Evolutionary conservation across 2,329 filamentous ascomycete genomes (phyloP), one percentile per base, ranked within the genome.

Genomic region (Kalmusia sp.): DNA sequence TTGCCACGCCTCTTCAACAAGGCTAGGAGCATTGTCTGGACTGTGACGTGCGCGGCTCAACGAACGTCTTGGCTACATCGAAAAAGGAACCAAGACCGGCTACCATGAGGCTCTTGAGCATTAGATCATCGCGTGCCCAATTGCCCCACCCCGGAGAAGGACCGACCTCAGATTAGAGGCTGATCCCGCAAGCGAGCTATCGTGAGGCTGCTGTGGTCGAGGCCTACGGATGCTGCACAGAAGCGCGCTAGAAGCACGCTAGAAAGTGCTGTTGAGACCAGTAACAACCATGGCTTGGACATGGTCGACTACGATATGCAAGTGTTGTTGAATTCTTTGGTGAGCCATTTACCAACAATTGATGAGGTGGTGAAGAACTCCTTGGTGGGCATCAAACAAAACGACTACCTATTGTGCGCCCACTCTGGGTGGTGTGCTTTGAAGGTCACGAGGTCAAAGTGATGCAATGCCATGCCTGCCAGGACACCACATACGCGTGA

Each of bases 171-270:
- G 12, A 7, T 17, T n/a, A 44, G 41, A n/a, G 41, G 17, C 40
- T 12, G 19, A 31, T 33, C 5, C 41, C 11, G 41, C 41, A 44
- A 11, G 19, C 17, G 28, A 30, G 12, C 41, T 22, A 44, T 43
- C 41, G 8, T 46, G 43, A 37, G 43, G 43, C 30, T 28, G 21
- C 31, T 12, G 31, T 46, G 31, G 31, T 37, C 43, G 31, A 46
- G 43, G 43, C 43, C 43, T 27, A 15, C 17, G 35, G 31, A 31
- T 12, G 43, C 31, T 46, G 43, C 43, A 31, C 27, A 14, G 43
- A 46, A 46, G 19, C 14, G 14, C 28, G 43, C 43, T 46, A 46
- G 43, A 46, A 46, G 22, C 21, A 35, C 21, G 43, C 43, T 35
- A 46, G 43, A 46, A 46, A 6, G 5, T 15, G 22, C 12, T 25